Conservation (phyloP, 78 protist species). For the Bodo saltans region DNA sequence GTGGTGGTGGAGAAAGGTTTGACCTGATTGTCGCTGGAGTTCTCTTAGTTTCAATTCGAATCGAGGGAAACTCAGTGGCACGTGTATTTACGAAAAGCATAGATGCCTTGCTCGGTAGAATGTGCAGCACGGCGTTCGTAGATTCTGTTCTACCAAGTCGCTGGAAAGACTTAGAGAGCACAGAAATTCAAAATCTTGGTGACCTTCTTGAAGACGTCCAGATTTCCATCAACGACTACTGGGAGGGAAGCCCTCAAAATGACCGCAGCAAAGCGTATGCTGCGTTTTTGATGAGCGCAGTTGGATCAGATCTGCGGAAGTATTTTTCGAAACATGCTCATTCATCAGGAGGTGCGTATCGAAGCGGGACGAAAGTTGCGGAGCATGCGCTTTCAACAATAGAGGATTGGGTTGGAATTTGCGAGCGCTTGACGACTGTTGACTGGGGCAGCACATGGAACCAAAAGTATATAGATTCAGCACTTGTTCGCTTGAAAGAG, state of each 20-base stretch:
- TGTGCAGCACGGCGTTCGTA: background rate
- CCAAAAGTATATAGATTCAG: background rate
- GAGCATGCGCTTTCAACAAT: background rate
- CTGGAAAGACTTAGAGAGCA: background rate
- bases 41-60: background rate
- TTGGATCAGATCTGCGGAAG: background rate
- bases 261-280: background rate
- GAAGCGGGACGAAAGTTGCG: background rate
- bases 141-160: background rate
- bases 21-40: background rate
- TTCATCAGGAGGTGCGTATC: background rate
- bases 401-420: background rate
- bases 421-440: background rate
- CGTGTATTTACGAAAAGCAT: background rate
- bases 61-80: background rate
- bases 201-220: constrained; percentile 17
- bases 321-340: no score
- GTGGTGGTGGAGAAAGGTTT: background rate
- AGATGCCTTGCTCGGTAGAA: background rate
- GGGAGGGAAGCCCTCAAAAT: background rate
- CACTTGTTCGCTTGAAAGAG: background rate
- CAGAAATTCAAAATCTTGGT: background rate
- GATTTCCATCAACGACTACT: constrained; percentile 11
- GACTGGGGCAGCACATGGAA: constrained; percentile 23
- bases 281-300: background rate